A percentile compares a stretch with the other conserved stretches of the same genome.
phyloP scores from a whole-genome alignment of 768 basidiomycete species.

The Imleria badia region DNA sequence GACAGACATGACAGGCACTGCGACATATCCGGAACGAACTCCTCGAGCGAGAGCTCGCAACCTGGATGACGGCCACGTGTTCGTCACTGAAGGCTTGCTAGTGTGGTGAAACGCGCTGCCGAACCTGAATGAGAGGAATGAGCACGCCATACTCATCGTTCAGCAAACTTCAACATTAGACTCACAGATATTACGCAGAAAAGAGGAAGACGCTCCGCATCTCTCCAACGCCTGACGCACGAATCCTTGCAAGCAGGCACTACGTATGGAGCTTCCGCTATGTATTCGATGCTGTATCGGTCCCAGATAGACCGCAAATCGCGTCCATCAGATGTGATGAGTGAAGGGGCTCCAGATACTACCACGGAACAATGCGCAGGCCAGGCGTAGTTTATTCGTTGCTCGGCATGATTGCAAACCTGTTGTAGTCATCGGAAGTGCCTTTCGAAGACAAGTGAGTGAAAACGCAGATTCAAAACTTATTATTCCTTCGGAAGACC shows the following conservation, averaged over 20 bases:
- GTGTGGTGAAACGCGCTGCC: not conserved
- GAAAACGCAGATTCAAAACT: too few species aligned
- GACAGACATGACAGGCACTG: not conserved
- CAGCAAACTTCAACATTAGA: not conserved
- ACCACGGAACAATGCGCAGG: constrained; percentile 9
- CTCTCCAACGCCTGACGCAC: too few species aligned
- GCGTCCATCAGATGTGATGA: too few species aligned
- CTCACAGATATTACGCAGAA: not conserved
- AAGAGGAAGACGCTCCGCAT: too few species aligned
- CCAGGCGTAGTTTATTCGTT: not conserved
- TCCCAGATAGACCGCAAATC: too few species aligned
- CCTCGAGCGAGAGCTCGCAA: not conserved
- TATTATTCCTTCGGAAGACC: not conserved
- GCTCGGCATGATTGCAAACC: too few species aligned
- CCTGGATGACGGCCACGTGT: not conserved
- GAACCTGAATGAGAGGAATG: not conserved
- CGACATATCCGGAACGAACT: too few species aligned
- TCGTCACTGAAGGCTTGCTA: not conserved
- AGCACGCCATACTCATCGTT: not conserved
- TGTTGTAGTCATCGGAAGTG: too few species aligned
- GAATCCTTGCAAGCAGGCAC: too few species aligned
- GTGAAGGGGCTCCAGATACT: too few species aligned
- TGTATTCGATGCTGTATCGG: too few species aligned
- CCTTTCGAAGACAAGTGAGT: not conserved
- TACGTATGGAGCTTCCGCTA: too few species aligned